phyloP scores from a whole-genome alignment of 331 rosid genomes.

The Pyracantha coccinea region DNA sequence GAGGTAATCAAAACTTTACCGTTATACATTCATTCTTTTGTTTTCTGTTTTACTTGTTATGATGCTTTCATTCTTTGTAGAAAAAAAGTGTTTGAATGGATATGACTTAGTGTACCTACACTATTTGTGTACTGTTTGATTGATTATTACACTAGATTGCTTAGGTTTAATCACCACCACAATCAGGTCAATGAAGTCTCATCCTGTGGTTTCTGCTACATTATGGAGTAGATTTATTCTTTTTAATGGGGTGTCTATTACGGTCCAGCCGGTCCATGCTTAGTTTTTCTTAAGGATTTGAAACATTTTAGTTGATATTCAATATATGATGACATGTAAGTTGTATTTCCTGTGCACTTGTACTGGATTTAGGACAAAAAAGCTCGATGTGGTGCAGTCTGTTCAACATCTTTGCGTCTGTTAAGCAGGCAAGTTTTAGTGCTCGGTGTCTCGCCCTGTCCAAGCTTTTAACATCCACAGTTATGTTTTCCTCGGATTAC shows the following conservation, averaged over 20 bases:
- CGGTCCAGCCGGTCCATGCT: not conserved
- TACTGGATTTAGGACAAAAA: constrained; percentile 14
- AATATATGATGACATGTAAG: not conserved
- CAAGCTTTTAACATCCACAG: not conserved
- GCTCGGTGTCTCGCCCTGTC: not conserved
- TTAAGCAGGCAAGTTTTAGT: not conserved
- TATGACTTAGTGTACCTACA: not conserved
- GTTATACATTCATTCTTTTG: not conserved
- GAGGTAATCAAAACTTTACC: not conserved
- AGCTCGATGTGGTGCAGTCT: constrained; percentile 15
- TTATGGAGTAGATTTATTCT: not conserved
- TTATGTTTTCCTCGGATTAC: constrained; percentile 11
- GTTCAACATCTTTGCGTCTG: not conserved
- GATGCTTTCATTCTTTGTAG: not conserved
- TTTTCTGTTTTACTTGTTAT: not conserved
- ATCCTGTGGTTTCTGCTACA: not conserved
- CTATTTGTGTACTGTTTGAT: not conserved
- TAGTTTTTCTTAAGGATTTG: not conserved
- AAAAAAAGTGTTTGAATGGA: not conserved
- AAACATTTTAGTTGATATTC: not conserved
- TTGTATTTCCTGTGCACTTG: not conserved
- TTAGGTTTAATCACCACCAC: not conserved
- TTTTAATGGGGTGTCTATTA: not conserved
- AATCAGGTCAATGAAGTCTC: not conserved
- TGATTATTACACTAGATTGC: not conserved